phyloP scores from a whole-genome alignment of 2,329 filamentous ascomycete genomes.

The Epichloe amarillans region DNA sequence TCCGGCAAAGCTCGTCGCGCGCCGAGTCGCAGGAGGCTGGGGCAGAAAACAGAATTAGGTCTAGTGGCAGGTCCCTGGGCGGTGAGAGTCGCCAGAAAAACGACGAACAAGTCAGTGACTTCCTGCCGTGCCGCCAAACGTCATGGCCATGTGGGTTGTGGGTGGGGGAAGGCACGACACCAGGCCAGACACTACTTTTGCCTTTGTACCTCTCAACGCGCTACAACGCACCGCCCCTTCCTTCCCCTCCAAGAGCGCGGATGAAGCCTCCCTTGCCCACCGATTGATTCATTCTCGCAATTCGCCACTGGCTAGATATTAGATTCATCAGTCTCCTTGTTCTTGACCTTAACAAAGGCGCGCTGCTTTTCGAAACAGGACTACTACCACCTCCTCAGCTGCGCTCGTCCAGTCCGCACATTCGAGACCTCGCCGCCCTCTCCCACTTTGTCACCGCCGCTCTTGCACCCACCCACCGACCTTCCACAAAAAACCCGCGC shows the following conservation, averaged over 20 bases:
- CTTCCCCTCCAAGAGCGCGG: neutral
- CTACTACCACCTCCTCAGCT: no score
- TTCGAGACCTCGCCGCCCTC: neutral
- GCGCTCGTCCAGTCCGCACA: no score
- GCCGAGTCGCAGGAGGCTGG: conserved; percentile 4
- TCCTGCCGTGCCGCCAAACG: neutral
- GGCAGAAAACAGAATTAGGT: conserved; percentile 9
- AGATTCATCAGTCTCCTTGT: neutral
- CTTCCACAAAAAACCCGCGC: neutral
- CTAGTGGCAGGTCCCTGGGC: conserved; percentile 5
- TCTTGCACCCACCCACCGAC: conserved; percentile 3
- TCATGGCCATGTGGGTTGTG: no score
- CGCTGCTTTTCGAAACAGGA: no score
- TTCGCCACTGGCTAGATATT: neutral
- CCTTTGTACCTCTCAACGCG: conserved; percentile 18
- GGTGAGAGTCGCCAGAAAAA: conserved; percentile 4
- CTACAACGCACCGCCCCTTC: conserved; percentile 8
- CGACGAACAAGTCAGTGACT: neutral
- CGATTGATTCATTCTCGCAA: neutral
- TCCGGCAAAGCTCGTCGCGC: conserved; percentile 9
- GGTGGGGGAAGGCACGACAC: no score
- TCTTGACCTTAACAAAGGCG: neutral
- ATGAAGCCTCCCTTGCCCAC: neutral
- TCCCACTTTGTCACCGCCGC: conserved; percentile 1
- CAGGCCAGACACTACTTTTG: neutral